These are phyloP conservation scores for Neonothopanus nambi DNA, from an alignment of 1,284 basidiomycete genomes.

Conservation along the genomic window DNA sequence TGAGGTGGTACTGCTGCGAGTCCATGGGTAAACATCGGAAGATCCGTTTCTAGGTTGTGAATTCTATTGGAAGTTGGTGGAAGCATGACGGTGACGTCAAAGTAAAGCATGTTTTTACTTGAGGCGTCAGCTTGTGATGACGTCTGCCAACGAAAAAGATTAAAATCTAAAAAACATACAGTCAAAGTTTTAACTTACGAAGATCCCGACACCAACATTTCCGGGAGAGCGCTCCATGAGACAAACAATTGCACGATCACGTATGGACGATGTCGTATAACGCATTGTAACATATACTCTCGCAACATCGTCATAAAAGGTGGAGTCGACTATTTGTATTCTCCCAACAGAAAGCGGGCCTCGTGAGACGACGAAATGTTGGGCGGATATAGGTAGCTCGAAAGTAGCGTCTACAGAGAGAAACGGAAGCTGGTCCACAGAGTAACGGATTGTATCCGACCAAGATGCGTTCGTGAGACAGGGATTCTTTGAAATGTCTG, in stretches of 20 bases:
- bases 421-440: neutral
- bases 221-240: slow-evolving; percentile 9
- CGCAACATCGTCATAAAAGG: neutral
- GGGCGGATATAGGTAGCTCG: neutral
- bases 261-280: neutral
- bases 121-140: neutral
- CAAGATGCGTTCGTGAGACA: slow-evolving; percentile 10
- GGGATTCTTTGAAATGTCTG: neutral
- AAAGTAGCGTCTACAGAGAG: slow-evolving; percentile 4
- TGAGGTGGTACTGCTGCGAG: neutral
- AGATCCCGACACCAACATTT: slow-evolving; percentile 7
- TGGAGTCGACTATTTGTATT: slow-evolving; percentile 6
- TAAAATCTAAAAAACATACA: neutral
- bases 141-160: neutral
- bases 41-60: neutral
- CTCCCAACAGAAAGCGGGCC: neutral
- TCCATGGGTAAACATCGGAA: neutral
- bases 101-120: neutral
- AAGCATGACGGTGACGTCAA: neutral
- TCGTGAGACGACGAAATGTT: slow-evolving; percentile 4
- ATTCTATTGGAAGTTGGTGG: neutral
- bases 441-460: slow-evolving; percentile 1
- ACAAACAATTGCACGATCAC: slow-evolving; percentile 1
- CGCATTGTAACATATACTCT: slow-evolving; percentile 10
- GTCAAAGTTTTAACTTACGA: neutral